Conservation (phyloP, 345 rosid genomes). For the Rubroshorea leprosula region DNA sequence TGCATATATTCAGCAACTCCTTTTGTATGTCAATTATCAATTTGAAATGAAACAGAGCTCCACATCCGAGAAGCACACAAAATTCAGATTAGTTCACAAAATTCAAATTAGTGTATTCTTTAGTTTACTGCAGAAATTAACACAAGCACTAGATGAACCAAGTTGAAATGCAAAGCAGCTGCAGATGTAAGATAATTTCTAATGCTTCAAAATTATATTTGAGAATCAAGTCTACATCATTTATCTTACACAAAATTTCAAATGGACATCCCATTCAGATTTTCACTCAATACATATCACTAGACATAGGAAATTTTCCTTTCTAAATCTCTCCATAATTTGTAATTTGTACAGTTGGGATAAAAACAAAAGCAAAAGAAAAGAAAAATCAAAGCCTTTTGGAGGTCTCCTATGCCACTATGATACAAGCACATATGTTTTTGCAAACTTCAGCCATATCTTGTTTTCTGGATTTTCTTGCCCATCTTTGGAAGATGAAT, state of each 20-base stretch:
- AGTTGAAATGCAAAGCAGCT: too few relatives aligned
- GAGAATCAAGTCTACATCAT: background rate
- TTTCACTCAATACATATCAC: background rate
- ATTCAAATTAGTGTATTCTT: too few relatives aligned
- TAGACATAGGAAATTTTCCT: constrained; percentile 12
- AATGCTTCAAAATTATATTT: background rate
- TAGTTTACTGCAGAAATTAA: too few relatives aligned
- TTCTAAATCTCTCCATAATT: constrained; percentile 16
- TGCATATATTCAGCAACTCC: too few relatives aligned
- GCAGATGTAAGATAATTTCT: background rate
- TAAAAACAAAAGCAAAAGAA: background rate
- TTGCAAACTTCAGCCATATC: constrained; percentile 15
- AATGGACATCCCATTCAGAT: constrained; percentile 1
- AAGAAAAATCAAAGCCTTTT: constrained; percentile 11
- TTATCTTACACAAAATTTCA: constrained; percentile 6
- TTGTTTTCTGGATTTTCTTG: background rate
- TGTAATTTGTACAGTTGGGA: constrained; percentile 33
- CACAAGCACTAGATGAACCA: too few relatives aligned
- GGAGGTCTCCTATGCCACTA: constrained; percentile 19
- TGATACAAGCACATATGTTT: constrained; percentile 21
- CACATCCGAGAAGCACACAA: too few relatives aligned
- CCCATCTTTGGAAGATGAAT: constrained; percentile 1
- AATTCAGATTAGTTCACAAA: too few relatives aligned
- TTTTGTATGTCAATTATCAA: too few relatives aligned
- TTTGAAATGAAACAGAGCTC: too few relatives aligned